A percentile compares a stretch with the other conserved stretches of the same genome.
phyloP scores from a whole-genome alignment of 352 stramenopile species.

The Phytophthora tentaculata region DNA sequence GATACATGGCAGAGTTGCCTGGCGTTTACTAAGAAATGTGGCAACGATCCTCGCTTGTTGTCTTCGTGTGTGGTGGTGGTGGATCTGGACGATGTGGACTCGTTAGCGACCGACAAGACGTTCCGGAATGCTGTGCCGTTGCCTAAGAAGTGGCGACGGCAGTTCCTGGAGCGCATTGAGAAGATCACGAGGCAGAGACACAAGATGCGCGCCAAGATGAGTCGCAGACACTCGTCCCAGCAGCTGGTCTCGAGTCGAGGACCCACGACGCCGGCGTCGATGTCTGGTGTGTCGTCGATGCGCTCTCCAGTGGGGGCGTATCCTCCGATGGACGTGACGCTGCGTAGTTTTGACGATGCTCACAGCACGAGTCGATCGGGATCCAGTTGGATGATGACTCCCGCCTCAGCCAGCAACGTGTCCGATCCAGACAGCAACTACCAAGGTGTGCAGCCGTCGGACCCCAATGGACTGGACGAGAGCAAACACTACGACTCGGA shows the following conservation, averaged over 20 bases:
- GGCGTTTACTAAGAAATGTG: constrained; percentile 48
- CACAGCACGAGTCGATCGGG: constrained; percentile 51
- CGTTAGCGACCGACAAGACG: constrained; percentile 61
- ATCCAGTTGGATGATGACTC: constrained; percentile 46
- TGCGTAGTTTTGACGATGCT: constrained; percentile 51
- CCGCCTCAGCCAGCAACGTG: constrained; percentile 21
- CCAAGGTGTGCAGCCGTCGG: constrained; percentile 35
- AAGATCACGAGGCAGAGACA: constrained; percentile 70
- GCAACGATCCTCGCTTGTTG: constrained; percentile 60
- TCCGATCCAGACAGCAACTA: constrained; percentile 40
- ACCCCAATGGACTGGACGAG: constrained; percentile 50
- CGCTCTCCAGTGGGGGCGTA: constrained; percentile 43
- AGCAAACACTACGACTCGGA: constrained; percentile 67
- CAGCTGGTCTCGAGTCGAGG: constrained; percentile 38
- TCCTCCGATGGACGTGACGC: constrained; percentile 33
- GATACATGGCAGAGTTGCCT: constrained; percentile 79
- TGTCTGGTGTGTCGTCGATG: constrained; percentile 38
- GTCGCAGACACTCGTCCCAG: constrained; percentile 34
- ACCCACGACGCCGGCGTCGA: constrained; percentile 43
- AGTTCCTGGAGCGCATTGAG: constrained; percentile 78
- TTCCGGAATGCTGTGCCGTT: constrained; percentile 61
- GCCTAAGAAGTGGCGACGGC: constrained; percentile 77
- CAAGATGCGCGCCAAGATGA: constrained; percentile 63
- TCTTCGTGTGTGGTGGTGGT: constrained; percentile 69
- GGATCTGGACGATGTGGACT: constrained; percentile 63